Evolutionary conservation across 2,329 filamentous ascomycete species (phyloP), one percentile per base, ranked within the genome.

Genomic region (Cordyceps fumosorosea): DNA sequence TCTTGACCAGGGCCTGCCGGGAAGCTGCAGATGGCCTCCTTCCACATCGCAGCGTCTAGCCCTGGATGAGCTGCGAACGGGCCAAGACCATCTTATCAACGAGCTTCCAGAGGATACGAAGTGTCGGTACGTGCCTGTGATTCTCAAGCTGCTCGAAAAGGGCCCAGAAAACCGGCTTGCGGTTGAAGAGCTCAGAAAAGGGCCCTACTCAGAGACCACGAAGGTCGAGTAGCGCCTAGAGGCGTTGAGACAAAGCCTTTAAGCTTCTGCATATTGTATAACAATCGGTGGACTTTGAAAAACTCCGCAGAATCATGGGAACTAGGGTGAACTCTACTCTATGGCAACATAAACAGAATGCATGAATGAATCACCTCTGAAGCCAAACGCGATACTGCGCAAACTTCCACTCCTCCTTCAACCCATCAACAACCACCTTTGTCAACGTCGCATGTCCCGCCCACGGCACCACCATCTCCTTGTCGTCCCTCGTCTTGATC

Each of bases 371-470:
- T 50, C 37, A 63, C 29, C 63, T 68, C 65, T 74, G 70, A 51
- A 74, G 60, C 70, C 69, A 75, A 44, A 74, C 72, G 20, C 67
- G 69, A 61, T 75, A 75, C 22, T 65, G 60, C 32, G 67, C 64
- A 65, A 75, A 68, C 66, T 71, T 74, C 73, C 73, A 75, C 61
- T 70, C 68, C 53, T 69, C 67, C 24, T 64, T 67, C 14, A 62
- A 64, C 1, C 64, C 66, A 10, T 65, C 64, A 4, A 12, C 64
- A 4, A 11, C 45, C n/a, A 67, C 69, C 60, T 66, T 69, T 22
- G 60, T 68, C 60, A 75, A 57, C 48, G 70, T 67, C 11, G 65
- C 72, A 56, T 75, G 71, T 40, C 66, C 73, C 45, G 72, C 68
- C 72, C 73, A 75, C 10, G 69, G 65, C 56, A 70, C 65, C 24